Conservation (phyloP, 2,329 filamentous ascomycete species). For the Aspergillus tubingensis region DNA sequence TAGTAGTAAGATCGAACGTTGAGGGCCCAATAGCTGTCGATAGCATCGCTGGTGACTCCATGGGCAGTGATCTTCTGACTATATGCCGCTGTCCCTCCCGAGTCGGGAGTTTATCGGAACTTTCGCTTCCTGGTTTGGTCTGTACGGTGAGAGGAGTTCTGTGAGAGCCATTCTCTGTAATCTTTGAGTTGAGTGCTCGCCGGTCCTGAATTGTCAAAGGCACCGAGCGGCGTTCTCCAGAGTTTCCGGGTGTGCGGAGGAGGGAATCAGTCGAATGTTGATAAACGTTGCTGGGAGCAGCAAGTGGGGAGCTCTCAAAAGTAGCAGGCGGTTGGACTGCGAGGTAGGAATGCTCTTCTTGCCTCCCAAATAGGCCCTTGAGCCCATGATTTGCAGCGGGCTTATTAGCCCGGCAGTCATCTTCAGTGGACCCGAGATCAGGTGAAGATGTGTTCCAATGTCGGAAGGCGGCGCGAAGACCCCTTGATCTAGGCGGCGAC, state of each 20-base stretch:
- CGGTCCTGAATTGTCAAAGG: conserved; percentile 41
- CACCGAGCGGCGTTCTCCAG: conserved; percentile 7
- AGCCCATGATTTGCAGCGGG: neutral
- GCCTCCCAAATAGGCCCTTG: neutral
- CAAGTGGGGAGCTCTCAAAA: conserved; percentile 4
- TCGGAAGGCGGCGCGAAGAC: conserved; percentile 41
- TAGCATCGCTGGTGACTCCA: conserved; percentile 25
- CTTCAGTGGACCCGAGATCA: conserved; percentile 13
- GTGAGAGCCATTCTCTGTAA: conserved; percentile 28
- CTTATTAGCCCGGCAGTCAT: neutral
- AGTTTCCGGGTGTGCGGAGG: conserved; percentile 21
- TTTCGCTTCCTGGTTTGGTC: conserved; percentile 18
- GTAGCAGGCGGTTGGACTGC: conserved; percentile 11
- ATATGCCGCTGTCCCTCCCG: conserved; percentile 13
- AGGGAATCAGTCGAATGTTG: neutral
- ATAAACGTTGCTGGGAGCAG: neutral
- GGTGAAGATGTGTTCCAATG: conserved; percentile 34
- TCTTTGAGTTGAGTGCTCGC: conserved; percentile 36
- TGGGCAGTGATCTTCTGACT: conserved; percentile 13
- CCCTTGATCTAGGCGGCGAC: conserved; percentile 40
- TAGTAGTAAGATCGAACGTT: conserved; percentile 22
- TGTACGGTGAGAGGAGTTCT: conserved; percentile 33
- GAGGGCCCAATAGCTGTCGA: conserved; percentile 19
- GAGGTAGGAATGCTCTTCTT: conserved; percentile 11
- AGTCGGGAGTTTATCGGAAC: conserved; percentile 15